A percentile compares a stretch with the other conserved stretches of the same genome.
Evolutionary conservation across 441 rosid species (phyloP).

Genomic region (Aquilaria agallochum): DNA sequence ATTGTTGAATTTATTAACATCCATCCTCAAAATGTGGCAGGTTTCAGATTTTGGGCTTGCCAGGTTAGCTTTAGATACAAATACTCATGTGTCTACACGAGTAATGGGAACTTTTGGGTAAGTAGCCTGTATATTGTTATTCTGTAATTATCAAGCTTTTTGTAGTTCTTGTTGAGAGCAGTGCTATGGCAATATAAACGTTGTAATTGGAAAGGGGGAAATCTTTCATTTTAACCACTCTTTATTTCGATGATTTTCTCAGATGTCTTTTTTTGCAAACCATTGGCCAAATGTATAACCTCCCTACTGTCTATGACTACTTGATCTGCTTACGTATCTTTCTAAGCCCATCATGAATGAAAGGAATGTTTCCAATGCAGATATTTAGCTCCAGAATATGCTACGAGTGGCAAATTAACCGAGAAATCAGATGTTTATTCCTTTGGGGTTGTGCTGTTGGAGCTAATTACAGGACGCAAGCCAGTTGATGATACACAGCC

Average conservation of each 20-base stretch:
- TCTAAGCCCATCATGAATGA: neutral
- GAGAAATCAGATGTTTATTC: constrained; percentile 95
- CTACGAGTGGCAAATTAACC: constrained; percentile 85
- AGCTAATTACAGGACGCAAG: constrained; percentile 86
- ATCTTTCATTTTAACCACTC: no score
- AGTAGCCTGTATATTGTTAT: constrained; percentile 12
- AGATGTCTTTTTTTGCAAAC: no score
- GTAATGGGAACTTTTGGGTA: constrained; percentile 99
- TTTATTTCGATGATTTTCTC: no score
- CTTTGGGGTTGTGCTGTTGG: constrained; percentile 88
- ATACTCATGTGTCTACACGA: constrained; percentile 88
- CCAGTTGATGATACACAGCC: constrained; percentile 90
- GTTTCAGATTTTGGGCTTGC: constrained; percentile 99
- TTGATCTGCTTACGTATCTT: no score
- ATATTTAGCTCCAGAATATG: constrained; percentile 97
- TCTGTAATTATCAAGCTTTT: no score
- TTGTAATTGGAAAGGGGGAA: no score
- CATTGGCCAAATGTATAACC: no score
- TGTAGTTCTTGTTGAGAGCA: no score
- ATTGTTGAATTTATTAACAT: no score
- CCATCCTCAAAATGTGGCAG: constrained; percentile 22
- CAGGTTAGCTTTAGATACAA: constrained; percentile 75
- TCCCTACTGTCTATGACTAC: no score
- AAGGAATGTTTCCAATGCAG: constrained; percentile 30
- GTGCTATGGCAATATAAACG: no score